Conservation (phyloP, 176 grass and related monocot genomes). For the Avena eriantha region DNA sequence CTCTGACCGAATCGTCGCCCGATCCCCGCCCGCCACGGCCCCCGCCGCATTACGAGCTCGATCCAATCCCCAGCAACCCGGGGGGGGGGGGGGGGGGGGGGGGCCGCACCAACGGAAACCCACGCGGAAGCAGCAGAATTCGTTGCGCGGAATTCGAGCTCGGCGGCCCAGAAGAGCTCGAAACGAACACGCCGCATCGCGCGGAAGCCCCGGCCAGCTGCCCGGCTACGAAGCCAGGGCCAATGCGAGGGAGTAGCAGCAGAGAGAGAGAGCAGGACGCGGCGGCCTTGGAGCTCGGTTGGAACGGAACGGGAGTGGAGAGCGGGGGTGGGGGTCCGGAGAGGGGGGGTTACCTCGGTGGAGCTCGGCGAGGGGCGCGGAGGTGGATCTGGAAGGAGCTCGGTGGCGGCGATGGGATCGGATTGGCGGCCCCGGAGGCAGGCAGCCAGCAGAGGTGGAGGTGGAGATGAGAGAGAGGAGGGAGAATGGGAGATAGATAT, state of each 20-base stretch:
- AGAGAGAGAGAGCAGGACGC: background rate
- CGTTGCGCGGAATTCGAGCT: too few relatives aligned
- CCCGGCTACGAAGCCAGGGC: background rate
- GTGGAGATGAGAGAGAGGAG: conserved; percentile 22
- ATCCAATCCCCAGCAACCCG: conserved; percentile 30
- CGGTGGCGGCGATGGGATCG: conserved; percentile 43
- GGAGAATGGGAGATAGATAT: conserved; percentile 10
- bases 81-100: too few relatives aligned
- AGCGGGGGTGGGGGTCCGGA: background rate
- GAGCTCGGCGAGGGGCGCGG: conserved; percentile 24
- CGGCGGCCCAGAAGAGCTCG: too few relatives aligned
- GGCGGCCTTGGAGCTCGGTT: background rate
- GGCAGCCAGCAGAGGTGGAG: conserved; percentile 28
- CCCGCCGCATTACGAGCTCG: conserved; percentile 16
- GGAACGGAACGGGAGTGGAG: background rate
- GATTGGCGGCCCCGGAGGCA: background rate
- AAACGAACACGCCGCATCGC: background rate
- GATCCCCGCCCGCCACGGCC: background rate
- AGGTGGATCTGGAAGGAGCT: conserved; percentile 45
- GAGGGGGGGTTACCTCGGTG: background rate
- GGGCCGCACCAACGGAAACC: background rate
- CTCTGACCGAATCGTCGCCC: conserved; percentile 40
- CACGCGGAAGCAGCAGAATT: too few relatives aligned
- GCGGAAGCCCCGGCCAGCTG: too few relatives aligned
- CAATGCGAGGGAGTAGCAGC: conserved; percentile 39